Conservation (phyloP, 2,329 filamentous ascomycete genomes). For the Aaosphaeria pasadenensis region DNA sequence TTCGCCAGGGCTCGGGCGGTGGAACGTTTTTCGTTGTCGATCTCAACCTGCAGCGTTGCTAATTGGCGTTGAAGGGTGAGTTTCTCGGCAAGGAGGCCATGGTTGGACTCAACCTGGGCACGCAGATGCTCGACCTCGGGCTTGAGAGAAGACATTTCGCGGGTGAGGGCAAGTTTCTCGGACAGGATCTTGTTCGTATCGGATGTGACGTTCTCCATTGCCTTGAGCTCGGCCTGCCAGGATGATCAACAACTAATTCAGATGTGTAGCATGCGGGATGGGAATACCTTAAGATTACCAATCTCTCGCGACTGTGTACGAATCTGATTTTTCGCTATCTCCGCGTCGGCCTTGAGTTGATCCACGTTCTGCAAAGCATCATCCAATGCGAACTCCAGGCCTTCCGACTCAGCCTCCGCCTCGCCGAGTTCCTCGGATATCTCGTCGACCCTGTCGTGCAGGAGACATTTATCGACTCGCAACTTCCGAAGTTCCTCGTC, state of each 20-base stretch:
- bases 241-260: neutral
- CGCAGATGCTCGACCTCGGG: conserved; percentile 62
- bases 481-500: conserved; percentile 72
- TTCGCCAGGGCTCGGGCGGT: conserved; percentile 56
- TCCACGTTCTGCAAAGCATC: conserved; percentile 47
- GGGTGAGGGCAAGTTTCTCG: conserved; percentile 61
- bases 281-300: conserved; percentile 54
- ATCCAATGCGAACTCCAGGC: conserved; percentile 50
- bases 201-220: conserved; percentile 63
- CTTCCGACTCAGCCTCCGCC: conserved; percentile 59
- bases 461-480: conserved; percentile 61
- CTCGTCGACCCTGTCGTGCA: conserved; percentile 70
- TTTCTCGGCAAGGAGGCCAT: conserved; percentile 73
- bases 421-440: conserved; percentile 62
- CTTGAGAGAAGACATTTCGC: conserved; percentile 57
- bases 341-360: conserved; percentile 44
- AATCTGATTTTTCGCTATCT: conserved; percentile 50
- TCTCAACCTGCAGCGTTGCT: conserved; percentile 71
- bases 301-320: conserved; percentile 54
- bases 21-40: conserved; percentile 77
- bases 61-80: conserved; percentile 75
- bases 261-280: conserved; percentile 18
- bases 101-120: conserved; percentile 58
- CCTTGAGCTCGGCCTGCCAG: conserved; percentile 66
- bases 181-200: conserved; percentile 69